Evolutionary conservation across 805 yeast species (phyloP).

Genomic region (Saturnispora hagleri): DNA sequence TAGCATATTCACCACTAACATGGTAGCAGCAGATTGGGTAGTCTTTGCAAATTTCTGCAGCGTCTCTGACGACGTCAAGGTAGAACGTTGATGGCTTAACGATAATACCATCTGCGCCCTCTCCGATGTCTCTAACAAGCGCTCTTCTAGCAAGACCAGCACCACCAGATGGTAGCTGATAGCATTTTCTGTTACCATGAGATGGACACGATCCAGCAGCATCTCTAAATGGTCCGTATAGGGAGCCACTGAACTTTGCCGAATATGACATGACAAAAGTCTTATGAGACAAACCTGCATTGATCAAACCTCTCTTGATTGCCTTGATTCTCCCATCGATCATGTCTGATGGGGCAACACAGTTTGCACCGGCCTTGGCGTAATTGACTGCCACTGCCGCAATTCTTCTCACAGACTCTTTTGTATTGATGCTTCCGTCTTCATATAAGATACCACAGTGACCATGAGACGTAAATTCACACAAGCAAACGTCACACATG

Average conservation of each 20-base stretch:
- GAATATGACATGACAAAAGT: constrained; percentile 88
- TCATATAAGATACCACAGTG: constrained; percentile 89
- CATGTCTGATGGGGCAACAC: constrained; percentile 97
- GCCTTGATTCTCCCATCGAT: constrained; percentile 89
- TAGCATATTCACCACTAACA: constrained; percentile 95
- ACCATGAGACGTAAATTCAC: constrained; percentile 97
- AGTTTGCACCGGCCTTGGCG: constrained; percentile 91
- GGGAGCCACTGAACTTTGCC: constrained; percentile 84
- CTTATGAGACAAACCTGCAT: constrained; percentile 75
- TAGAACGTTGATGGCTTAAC: constrained; percentile 96
- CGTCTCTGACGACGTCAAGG: constrained; percentile 83
- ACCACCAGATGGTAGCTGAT: constrained; percentile 90
- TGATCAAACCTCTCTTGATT: constrained; percentile 76
- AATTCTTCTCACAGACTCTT: constrained; percentile 64
- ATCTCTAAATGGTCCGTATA: constrained; percentile 96
- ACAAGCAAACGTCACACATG: constrained; percentile 90
- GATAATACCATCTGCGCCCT: constrained; percentile 93
- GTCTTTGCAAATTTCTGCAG: constrained; percentile 70
- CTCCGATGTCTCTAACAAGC: constrained; percentile 69
- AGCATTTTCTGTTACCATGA: constrained; percentile 83
- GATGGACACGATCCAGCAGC: constrained; percentile 92
- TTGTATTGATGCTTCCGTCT: constrained; percentile 78
- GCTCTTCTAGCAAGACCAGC: constrained; percentile 93
- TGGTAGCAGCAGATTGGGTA: constrained; percentile 92
- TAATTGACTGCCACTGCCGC: constrained; percentile 94